These are phyloP conservation scores for Clarireedia hainanense DNA, from an alignment of 2,329 filamentous ascomycete species.

Conservation along the genomic window DNA sequence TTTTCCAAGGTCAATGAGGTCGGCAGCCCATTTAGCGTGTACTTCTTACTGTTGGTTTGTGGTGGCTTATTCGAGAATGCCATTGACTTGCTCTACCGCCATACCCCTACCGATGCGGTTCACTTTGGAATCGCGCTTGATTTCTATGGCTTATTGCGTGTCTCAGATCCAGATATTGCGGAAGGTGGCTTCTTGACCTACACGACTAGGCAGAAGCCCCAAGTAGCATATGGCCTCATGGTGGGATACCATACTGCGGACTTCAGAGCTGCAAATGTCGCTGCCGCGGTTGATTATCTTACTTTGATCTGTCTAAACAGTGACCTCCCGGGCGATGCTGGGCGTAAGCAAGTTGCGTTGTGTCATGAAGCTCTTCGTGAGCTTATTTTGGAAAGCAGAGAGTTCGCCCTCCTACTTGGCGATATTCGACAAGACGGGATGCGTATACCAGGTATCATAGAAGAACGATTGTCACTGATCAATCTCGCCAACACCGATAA, in stretches of 20 bases:
- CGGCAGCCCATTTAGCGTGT: constrained; percentile 75
- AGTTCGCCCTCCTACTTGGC: constrained; percentile 88
- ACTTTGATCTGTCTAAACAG: constrained; percentile 85
- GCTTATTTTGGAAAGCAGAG: constrained; percentile 90
- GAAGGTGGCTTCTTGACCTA: constrained; percentile 62
- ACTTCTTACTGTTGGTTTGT: constrained; percentile 86
- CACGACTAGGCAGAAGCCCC: constrained; percentile 62
- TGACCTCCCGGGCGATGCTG: constrained; percentile 67
- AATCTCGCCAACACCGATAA: constrained; percentile 71
- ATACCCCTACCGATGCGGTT: constrained; percentile 86
- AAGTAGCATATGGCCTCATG: constrained; percentile 92
- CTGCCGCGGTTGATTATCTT: constrained; percentile 89
- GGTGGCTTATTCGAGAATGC: constrained; percentile 93
- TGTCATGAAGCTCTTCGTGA: constrained; percentile 92
- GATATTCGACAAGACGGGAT: constrained; percentile 81
- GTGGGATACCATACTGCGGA: constrained; percentile 92
- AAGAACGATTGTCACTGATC: constrained; percentile 76
- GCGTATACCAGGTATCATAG: constrained; percentile 78
- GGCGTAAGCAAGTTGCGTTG: constrained; percentile 68
- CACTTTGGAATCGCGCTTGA: constrained; percentile 88
- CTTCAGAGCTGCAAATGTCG: constrained; percentile 84
- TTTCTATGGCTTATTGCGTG: constrained; percentile 83
- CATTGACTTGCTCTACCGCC: constrained; percentile 81
- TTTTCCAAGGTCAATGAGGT: constrained; percentile 72
- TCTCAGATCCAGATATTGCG: constrained; percentile 69